Conservation (phyloP, 257 asterid species). For the Pogostemon cablin region DNA sequence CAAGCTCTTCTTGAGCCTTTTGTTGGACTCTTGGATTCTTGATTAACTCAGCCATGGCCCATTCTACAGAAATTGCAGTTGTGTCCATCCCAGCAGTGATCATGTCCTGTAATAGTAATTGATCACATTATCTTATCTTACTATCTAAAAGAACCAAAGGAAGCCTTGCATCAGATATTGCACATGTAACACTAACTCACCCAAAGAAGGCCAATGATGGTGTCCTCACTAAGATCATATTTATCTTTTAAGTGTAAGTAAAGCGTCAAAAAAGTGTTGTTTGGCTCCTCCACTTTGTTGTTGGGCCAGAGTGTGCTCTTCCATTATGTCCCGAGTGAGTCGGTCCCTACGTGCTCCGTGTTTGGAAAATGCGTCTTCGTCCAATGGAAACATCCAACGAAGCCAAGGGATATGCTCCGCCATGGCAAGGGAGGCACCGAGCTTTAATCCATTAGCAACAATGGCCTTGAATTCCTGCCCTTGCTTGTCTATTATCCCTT, state of each 20-base stretch:
- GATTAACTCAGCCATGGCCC: slow-evolving; percentile 91
- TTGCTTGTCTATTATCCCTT: slow-evolving; percentile 65
- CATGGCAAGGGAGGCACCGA: slow-evolving; percentile 70
- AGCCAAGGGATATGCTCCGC: slow-evolving; percentile 85
- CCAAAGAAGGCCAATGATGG: slow-evolving; percentile 81
- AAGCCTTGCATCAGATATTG: background rate
- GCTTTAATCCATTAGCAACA: slow-evolving; percentile 62
- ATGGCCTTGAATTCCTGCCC: slow-evolving; percentile 73
- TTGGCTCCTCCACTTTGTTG: slow-evolving; percentile 57
- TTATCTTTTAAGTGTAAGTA: slow-evolving; percentile 58
- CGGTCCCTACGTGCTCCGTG: slow-evolving; percentile 65
- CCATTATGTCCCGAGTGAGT: slow-evolving; percentile 67
- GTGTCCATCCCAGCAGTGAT: slow-evolving; percentile 83
- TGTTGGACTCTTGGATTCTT: slow-evolving; percentile 68
- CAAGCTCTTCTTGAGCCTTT: slow-evolving; percentile 76
- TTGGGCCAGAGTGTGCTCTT: slow-evolving; percentile 68
- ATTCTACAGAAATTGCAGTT: slow-evolving; percentile 72
- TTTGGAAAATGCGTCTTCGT: slow-evolving; percentile 62
- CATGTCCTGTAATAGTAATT: slow-evolving; percentile 55
- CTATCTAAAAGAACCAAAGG: background rate
- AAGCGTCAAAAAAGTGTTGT: slow-evolving; percentile 71
- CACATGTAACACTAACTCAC: slow-evolving; percentile 39
- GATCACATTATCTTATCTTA: background rate
- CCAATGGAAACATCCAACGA: slow-evolving; percentile 71
- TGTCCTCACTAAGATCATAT: slow-evolving; percentile 78